Conservation (phyloP, 2,329 filamentous ascomycete species). For the Aspergillus melleus region DNA sequence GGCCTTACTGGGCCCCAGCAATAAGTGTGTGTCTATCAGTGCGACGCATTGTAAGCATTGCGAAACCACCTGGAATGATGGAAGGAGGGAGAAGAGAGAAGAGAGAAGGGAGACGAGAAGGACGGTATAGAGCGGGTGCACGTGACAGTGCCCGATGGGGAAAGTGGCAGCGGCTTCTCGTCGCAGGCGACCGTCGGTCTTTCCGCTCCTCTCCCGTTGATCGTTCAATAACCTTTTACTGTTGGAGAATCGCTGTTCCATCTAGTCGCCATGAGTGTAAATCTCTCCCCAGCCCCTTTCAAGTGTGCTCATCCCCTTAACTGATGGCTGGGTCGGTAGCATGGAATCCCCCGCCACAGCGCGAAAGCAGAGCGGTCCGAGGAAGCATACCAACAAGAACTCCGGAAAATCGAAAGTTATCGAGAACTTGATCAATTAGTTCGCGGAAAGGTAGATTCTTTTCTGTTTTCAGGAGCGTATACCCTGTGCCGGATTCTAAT, state of each 20-base stretch:
- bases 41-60: background rate
- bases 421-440: conserved; percentile 68
- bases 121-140: conserved; percentile 1
- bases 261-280: conserved; percentile 32
- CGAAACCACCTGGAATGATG: background rate
- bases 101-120: background rate
- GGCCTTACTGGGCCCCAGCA: background rate
- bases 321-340: conserved; percentile 54
- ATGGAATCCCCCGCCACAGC: conserved; percentile 74
- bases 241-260: background rate
- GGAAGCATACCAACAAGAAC: conserved; percentile 69
- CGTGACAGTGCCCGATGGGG: conserved; percentile 15
- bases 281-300: conserved; percentile 4
- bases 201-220: background rate
- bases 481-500: conserved; percentile 11
- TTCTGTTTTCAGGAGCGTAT: background rate
- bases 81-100: background rate
- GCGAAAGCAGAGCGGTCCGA: conserved; percentile 60
- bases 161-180: conserved; percentile 7
- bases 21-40: conserved; percentile 4
- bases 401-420: conserved; percentile 74
- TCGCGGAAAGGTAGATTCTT: conserved; percentile 58
- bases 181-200: background rate
- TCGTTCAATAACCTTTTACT: background rate
- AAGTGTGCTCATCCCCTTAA: background rate